Evolutionary conservation across 306 rosid genomes (phyloP), one percentile per base, ranked within the genome.

Genomic region (Vicia villosa): DNA sequence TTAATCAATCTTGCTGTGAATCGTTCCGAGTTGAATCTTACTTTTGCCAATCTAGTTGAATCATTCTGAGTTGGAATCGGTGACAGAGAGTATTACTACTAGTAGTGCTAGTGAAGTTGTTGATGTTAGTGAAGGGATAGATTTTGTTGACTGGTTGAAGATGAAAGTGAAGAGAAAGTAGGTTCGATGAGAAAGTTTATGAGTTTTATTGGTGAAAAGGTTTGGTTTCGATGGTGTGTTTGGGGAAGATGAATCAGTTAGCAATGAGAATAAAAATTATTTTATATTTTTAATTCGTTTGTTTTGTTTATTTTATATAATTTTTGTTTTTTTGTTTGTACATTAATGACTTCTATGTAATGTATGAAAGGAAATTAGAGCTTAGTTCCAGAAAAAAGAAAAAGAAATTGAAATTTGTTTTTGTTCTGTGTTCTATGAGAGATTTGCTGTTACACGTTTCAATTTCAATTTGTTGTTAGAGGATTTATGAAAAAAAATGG

Each of bases 201-300:
- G 63, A 84, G 84, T 74, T 94, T 90, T 63, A 73, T 94, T 43
- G 91, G 98, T 15, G 97, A 85, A 80, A 90, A 83, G 80, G 80
- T 90, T 73, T 34, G 38, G 38, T 34, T 34, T 7, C 38, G 38
- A 7, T 93, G 90, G 93, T 81, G 88, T 66, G 86, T 67, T 80
- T 90, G 89, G 96, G 77, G 60, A 32, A 81, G 74, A 70, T 78
- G 60, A 64, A 72, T 3, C 8, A 37, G 24, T 59, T 43, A 15
- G 5, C 2, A 45, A 81, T 22, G 80, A 62, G 2, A 56, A 34
- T 12, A 26, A 30, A 78, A 80, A 34, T 7, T 8, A 7, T 34
- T 34, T 7, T 7, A 34, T 34, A 34, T 7, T 52, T 54, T 7
- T 54, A 1, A 11, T 22, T 22, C 1, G 2, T 12, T 24, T 12